Evolutionary conservation across 345 rosid genomes (phyloP), one percentile per base, ranked within the genome.

Genomic region (Streptanthus diversifolius): DNA sequence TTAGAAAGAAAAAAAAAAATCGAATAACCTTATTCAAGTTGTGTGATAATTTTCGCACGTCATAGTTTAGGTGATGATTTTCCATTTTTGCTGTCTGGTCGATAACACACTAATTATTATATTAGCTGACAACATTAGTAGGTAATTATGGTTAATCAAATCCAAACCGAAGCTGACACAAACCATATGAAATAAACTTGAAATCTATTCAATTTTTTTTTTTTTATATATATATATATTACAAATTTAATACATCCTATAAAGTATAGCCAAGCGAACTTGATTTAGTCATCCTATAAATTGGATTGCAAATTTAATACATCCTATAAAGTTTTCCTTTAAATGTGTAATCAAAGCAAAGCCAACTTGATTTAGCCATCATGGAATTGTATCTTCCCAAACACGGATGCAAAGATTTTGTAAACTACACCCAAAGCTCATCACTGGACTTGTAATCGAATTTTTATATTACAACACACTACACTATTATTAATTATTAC

Each of bases 21-120:
- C 43, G 68, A 61, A 71, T 61, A 61, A 61, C 47, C 45, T 14
- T 61, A 39, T 25, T 3, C 15, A 59, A 71, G 51, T 36, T 48
- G 75, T 48, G 75, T 60, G 40, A 48, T 59, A 35, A 25, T 48
- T 37, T 37, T 47, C 18, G 18, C 39, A 33, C 39, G 49, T 47
- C 67, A 59, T 48, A 51, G 25, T 62, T 71, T 62, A 61, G 44
- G 69, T 72, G 14, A 52, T 21, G 45, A 52, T 69, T 59, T 61
- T 40, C 25, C 17, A 48, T 10, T 58, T 58, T 47, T 37, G 58
- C 14, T 60, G 66, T 47, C 40, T 59, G 1, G 57, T 70, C 74
- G 18, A 18, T 3, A 29, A 40, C 66, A 25, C 30, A 70, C n/a
- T 30, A n/a, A n/a, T n/a, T 15, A 49, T 36, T 36, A 47, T 32